phyloP scores from a whole-genome alignment of 805 yeast genomes.

The Candida peoriensis region DNA sequence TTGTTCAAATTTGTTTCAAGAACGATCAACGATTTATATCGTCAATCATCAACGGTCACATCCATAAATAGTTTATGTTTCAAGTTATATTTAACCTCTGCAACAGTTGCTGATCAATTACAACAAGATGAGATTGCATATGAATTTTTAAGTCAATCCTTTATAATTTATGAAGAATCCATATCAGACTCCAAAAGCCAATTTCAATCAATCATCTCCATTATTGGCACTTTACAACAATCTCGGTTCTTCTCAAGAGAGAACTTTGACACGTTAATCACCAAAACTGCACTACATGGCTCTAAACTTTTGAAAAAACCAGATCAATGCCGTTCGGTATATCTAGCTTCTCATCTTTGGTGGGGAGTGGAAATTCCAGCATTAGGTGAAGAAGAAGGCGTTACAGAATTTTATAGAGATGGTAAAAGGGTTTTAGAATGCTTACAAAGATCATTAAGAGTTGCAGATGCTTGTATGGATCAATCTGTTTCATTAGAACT shows the following conservation, averaged over 20 bases:
- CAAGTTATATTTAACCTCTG: conserved; percentile 56
- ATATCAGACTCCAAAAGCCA: conserved; percentile 49
- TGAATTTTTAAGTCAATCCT: conserved; percentile 86
- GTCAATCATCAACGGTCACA: conserved; percentile 25
- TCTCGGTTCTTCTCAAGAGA: conserved; percentile 51
- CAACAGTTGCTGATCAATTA: conserved; percentile 75
- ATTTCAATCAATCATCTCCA: conserved; percentile 45
- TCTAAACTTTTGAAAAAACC: conserved; percentile 85
- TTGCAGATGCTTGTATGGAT: conserved; percentile 94
- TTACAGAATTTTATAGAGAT: conserved; percentile 37
- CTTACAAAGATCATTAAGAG: conserved; percentile 78
- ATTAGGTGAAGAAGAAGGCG: conserved; percentile 40
- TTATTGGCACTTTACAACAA: conserved; percentile 47
- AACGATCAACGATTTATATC: conserved; percentile 60
- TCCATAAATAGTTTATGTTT: no score
- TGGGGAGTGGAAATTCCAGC: conserved; percentile 71
- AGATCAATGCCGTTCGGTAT: conserved; percentile 91
- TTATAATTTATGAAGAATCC: conserved; percentile 73
- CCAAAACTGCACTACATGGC: conserved; percentile 82
- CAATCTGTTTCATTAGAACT: conserved; percentile 65
- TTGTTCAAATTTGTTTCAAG: conserved; percentile 73
- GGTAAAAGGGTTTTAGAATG: conserved; percentile 85
- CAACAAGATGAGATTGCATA: conserved; percentile 67
- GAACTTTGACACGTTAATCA: conserved; percentile 75
- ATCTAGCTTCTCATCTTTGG: conserved; percentile 87